Percentiles rank a stretch among this genome's conserved stretches.
These are phyloP conservation scores for Alternaria tenuissima DNA, from an alignment of 2,329 filamentous ascomycete genomes.

Conservation along the genomic window DNA sequence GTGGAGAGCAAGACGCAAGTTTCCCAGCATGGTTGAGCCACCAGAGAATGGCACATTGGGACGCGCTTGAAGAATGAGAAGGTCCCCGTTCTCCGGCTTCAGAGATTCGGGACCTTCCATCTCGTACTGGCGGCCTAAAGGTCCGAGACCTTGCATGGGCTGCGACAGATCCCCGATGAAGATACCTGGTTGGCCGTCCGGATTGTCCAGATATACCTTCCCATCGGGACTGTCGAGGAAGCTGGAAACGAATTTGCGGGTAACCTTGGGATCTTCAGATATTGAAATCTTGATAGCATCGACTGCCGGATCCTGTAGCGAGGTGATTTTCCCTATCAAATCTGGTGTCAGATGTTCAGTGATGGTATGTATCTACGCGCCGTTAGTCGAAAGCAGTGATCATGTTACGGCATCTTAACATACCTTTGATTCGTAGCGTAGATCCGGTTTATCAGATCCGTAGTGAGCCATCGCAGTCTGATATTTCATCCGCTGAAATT, in stretches of 20 bases:
- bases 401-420: slow-evolving; percentile 2
- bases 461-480: slow-evolving; percentile 79
- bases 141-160: slow-evolving; percentile 78
- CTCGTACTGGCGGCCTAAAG: slow-evolving; percentile 77
- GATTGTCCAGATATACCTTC: slow-evolving; percentile 69
- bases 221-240: slow-evolving; percentile 75
- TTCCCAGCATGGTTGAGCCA: slow-evolving; percentile 76
- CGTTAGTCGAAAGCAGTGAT: background rate
- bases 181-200: slow-evolving; percentile 80
- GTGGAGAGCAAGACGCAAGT: slow-evolving; percentile 75
- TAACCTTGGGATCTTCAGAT: slow-evolving; percentile 60
- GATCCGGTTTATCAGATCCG: slow-evolving; percentile 91
- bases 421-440: slow-evolving; percentile 75
- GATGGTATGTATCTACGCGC: slow-evolving; percentile 68
- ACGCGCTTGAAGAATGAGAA: slow-evolving; percentile 84
- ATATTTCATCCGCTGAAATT: slow-evolving; percentile 75
- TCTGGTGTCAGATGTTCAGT: slow-evolving; percentile 68
- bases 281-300: slow-evolving; percentile 77
- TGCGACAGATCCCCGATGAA: slow-evolving; percentile 77
- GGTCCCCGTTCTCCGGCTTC: slow-evolving; percentile 70
- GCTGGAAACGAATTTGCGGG: slow-evolving; percentile 67
- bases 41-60: slow-evolving; percentile 70
- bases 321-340: slow-evolving; percentile 78
- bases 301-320: slow-evolving; percentile 72
- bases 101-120: slow-evolving; percentile 64